Conservation (phyloP, 2,329 filamentous ascomycete genomes). For the Ceratocystis papillata region DNA sequence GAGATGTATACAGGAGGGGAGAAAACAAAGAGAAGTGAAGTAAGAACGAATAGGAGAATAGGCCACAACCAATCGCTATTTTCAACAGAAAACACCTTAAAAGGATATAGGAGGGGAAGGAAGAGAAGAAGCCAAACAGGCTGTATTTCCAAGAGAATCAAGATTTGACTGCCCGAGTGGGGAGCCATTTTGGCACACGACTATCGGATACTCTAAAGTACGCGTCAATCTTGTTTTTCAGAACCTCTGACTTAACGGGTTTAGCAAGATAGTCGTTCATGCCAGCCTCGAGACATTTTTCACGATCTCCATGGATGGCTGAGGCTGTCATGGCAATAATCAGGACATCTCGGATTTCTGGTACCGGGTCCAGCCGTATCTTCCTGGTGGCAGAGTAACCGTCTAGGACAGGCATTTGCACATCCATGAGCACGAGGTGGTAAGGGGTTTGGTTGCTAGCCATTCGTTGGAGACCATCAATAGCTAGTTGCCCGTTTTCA, state of each 20-base stretch:
- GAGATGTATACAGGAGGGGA: background rate
- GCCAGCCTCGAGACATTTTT: conserved; percentile 88
- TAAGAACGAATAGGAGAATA: background rate
- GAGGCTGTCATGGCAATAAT: conserved; percentile 96
- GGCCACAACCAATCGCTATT: background rate
- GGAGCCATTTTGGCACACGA: conserved; percentile 24
- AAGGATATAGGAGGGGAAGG: background rate
- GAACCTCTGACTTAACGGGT: conserved; percentile 76
- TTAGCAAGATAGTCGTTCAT: conserved; percentile 98
- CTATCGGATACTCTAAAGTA: conserved; percentile 39
- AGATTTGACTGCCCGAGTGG: conserved; percentile 24
- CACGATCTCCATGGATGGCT: conserved; percentile 85
- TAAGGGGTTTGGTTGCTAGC: conserved; percentile 65
- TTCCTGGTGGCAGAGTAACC: conserved; percentile 84
- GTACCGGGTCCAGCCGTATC: conserved; percentile 64
- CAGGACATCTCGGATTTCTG: conserved; percentile 68
- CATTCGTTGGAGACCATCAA: conserved; percentile 69
- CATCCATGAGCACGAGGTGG: conserved; percentile 88
- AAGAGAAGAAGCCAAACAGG: conserved; percentile 7
- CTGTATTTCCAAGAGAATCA: background rate
- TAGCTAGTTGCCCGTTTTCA: conserved; percentile 77
- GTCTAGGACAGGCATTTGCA: conserved; percentile 89
- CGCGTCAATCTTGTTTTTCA: conserved; percentile 67
- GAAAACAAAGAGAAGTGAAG: background rate
- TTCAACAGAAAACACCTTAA: conserved; percentile 1